These are phyloP conservation scores for Mortierella antarctica DNA, from an alignment of 192 early-diverging fungal species.

Conservation along the genomic window DNA sequence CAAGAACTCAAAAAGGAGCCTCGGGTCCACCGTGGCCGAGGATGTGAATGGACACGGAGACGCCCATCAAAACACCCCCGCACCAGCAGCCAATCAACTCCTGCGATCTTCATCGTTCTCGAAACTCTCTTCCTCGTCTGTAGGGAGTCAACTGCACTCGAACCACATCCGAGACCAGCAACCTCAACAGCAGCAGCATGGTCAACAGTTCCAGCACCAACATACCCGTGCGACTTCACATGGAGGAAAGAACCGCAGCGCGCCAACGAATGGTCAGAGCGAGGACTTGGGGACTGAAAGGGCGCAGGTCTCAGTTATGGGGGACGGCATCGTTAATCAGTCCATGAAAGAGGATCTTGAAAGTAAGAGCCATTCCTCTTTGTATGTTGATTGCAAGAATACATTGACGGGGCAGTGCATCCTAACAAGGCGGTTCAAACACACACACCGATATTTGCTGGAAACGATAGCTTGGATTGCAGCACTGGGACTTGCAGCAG, in stretches of 20 bases:
- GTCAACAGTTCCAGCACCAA: neutral
- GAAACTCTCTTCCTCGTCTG: no score
- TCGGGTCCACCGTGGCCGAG: neutral
- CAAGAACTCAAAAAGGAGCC: neutral
- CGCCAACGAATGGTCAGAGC: neutral
- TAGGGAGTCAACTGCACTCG: no score
- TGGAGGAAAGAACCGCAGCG: no score
- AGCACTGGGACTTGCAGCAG: slow-evolving; percentile 16
- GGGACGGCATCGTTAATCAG: slow-evolving; percentile 48
- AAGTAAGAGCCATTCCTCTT: slow-evolving; percentile 2
- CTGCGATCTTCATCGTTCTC: no score
- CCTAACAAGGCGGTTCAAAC: neutral
- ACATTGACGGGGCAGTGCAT: neutral
- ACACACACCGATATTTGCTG: neutral
- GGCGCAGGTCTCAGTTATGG: slow-evolving; percentile 11
- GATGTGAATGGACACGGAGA: no score
- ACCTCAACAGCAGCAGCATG: neutral
- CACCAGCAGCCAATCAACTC: no score
- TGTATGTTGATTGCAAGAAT: no score
- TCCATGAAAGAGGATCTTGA: slow-evolving; percentile 42
- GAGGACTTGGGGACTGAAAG: neutral
- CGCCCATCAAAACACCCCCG: no score
- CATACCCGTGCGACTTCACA: neutral
- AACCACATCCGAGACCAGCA: neutral
- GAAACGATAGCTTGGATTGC: slow-evolving; percentile 21